These are phyloP conservation scores for Haplosporangium sp. DNA, from an alignment of 371 early-diverging fungal species.

Conservation along the genomic window DNA sequence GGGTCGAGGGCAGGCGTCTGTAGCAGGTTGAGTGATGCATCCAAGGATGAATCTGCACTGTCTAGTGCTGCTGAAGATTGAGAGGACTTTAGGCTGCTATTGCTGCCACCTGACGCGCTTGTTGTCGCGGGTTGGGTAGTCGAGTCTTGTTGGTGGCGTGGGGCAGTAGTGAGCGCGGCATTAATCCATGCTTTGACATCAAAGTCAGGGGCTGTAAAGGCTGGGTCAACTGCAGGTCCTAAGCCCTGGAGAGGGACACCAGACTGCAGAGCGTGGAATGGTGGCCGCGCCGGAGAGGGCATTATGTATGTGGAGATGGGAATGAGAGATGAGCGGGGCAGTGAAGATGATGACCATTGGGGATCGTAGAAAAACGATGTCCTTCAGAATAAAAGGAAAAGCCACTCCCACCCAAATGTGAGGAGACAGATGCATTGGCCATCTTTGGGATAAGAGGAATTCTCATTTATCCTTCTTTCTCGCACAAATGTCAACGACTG, in stretches of 20 bases:
- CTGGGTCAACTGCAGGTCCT: conserved; percentile 29
- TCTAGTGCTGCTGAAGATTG: conserved; percentile 11
- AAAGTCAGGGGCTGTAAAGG: conserved; percentile 60
- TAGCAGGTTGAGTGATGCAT: conserved; percentile 37
- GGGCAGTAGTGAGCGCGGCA: conserved; percentile 44
- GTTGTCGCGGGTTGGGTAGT: conserved; percentile 5
- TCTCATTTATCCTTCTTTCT: not conserved
- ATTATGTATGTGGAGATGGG: conserved; percentile 11
- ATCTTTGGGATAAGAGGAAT: too few relatives aligned
- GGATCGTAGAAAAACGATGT: not conserved
- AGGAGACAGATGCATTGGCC: too few relatives aligned
- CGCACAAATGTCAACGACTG: conserved; percentile 8
- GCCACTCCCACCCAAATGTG: too few relatives aligned
- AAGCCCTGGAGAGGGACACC: conserved; percentile 15
- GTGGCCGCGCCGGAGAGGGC: conserved; percentile 45
- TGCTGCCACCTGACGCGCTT: not conserved
- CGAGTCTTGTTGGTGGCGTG: conserved; percentile 12
- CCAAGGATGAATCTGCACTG: conserved; percentile 34
- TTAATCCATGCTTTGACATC: conserved; percentile 77
- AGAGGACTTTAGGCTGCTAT: conserved; percentile 7
- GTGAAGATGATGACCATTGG: not conserved
- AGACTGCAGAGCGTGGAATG: conserved; percentile 16
- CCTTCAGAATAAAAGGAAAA: too few relatives aligned
- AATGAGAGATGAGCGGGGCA: not conserved
- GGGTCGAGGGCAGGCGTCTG: conserved; percentile 50